A percentile compares a stretch with the other conserved stretches of the same genome.
phyloP scores from a whole-genome alignment of 2,329 filamentous ascomycete species.

The Fusarium hostae region DNA sequence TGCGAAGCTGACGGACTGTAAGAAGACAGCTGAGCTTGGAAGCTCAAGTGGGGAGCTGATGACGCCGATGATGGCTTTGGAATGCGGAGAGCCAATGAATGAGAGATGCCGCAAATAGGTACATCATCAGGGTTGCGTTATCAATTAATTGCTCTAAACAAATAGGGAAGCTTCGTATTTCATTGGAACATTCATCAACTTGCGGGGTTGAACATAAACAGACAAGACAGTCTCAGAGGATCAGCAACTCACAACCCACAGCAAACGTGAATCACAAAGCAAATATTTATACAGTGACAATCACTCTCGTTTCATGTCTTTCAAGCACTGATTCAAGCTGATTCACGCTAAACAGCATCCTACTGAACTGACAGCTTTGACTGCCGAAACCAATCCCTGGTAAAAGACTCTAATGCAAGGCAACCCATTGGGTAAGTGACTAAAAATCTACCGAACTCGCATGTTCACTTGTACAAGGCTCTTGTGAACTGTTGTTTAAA shows the following conservation, averaged over 20 bases:
- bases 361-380: not conserved
- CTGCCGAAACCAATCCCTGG: slow-evolving; percentile 17
- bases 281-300: not conserved
- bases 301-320: not conserved
- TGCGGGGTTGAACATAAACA: slow-evolving; percentile 9
- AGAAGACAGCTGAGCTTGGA: slow-evolving; percentile 23
- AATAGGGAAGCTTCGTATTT: slow-evolving; percentile 6
- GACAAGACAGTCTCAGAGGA: not conserved
- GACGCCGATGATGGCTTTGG: slow-evolving; percentile 18
- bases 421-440: slow-evolving; percentile 5
- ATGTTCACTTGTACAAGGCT: not conserved
- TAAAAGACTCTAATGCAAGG: slow-evolving; percentile 6
- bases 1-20: slow-evolving; percentile 34
- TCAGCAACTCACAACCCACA: not conserved
- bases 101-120: not conserved
- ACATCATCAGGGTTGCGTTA: not conserved
- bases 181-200: slow-evolving; percentile 5
- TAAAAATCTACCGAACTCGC: slow-evolving; percentile 6
- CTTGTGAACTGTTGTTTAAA: not conserved
- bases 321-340: not conserved
- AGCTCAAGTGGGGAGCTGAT: slow-evolving; percentile 29
- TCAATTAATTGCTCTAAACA: slow-evolving; percentile 16
- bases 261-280: not conserved
- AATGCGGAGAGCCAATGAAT: slow-evolving; percentile 28
- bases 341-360: not conserved